Evolutionary conservation across 495 filamentous ascomycete species (phyloP).

Genomic region (Cladorrhinum samala): DNA sequence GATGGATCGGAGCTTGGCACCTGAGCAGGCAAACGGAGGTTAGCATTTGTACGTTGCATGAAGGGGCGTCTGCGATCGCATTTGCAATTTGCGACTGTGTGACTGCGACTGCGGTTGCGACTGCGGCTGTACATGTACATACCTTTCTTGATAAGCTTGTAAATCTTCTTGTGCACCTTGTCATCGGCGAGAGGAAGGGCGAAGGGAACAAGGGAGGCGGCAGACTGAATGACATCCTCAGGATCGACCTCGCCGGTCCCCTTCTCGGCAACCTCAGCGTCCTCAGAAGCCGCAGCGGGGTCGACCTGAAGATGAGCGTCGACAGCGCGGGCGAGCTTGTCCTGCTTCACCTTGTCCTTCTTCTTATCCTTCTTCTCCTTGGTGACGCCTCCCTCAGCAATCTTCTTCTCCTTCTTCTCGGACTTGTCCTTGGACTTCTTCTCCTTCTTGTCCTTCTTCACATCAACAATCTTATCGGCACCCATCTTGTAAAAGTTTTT

Average conservation of each 20-base stretch:
- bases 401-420: constrained; percentile 69
- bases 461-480: constrained; percentile 18
- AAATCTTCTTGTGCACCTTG: constrained; percentile 85
- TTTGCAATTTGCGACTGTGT: neutral
- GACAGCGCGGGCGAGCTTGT: constrained; percentile 37
- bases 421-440: constrained; percentile 85
- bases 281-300: constrained; percentile 16
- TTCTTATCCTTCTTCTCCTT: constrained; percentile 58
- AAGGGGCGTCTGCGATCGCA: no score
- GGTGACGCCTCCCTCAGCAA: constrained; percentile 66
- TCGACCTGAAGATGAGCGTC: constrained; percentile 29
- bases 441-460: constrained; percentile 63
- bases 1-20: constrained; percentile 85
- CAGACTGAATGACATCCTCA: constrained; percentile 39
- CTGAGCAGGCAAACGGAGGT: constrained; percentile 37
- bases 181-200: constrained; percentile 85
- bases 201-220: constrained; percentile 84
- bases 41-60: no score
- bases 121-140: constrained; percentile 19
- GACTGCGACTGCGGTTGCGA: neutral
- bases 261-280: constrained; percentile 34
- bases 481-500: constrained; percentile 17
- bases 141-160: constrained; percentile 94
- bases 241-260: constrained; percentile 21
- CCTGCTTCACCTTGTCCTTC: constrained; percentile 51